phyloP scores from a whole-genome alignment of 108 stramenopile genomes.

The Nitzschia putrida region DNA sequence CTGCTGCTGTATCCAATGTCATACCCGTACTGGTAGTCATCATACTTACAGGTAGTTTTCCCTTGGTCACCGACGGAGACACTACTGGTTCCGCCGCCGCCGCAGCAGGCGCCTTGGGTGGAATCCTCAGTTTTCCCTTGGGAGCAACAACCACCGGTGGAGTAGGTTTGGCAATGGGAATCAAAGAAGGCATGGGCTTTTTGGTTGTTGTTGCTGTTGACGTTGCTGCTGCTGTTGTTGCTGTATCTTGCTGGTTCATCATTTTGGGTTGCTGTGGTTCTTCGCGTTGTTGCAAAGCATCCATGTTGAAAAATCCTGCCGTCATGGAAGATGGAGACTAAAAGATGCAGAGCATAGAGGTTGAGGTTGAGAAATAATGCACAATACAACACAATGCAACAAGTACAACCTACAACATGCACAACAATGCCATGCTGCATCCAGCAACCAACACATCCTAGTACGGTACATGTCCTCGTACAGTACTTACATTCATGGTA shows the following conservation, averaged over 20 bases:
- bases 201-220: not conserved
- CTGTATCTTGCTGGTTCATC: not conserved
- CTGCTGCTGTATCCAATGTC: no score
- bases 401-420: not conserved
- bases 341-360: not conserved
- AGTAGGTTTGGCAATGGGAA: slow-evolving; percentile 6
- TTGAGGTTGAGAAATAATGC: no score
- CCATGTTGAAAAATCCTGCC: slow-evolving; percentile 62
- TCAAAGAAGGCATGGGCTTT: not conserved
- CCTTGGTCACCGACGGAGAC: not conserved
- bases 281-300: slow-evolving; percentile 52
- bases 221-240: not conserved
- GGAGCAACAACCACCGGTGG: not conserved
- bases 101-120: not conserved
- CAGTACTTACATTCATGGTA: slow-evolving; percentile 4
- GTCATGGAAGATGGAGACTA: slow-evolving; percentile 2
- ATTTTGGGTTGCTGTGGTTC: not conserved
- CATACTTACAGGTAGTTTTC: no score
- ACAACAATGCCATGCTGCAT: slow-evolving; percentile 4
- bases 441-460: not conserved
- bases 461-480: not conserved
- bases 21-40: no score
- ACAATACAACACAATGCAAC: not conserved
- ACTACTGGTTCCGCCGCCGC: no score
- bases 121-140: slow-evolving; percentile 1